A percentile compares a stretch with the other conserved stretches of the same genome.
Evolutionary conservation across 2,329 filamentous ascomycete species (phyloP).

Genomic region (Aspergillus jensenii): DNA sequence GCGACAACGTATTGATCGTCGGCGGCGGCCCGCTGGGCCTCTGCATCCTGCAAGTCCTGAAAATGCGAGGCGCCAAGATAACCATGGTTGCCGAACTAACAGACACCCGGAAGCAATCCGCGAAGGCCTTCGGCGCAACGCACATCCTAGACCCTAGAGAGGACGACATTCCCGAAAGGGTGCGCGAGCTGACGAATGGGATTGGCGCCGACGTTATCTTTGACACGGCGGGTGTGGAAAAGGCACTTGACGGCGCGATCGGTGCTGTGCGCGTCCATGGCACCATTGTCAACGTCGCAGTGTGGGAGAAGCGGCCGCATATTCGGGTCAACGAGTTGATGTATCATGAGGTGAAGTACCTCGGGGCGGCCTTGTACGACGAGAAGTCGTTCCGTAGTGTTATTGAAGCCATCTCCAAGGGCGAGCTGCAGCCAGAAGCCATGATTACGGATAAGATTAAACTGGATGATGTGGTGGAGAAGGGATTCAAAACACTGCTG

Average conservation of each 20-base stretch:
- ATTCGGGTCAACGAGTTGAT: constrained; percentile 57
- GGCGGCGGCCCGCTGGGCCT: constrained; percentile 65
- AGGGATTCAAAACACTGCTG: constrained; percentile 57
- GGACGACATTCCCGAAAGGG: constrained; percentile 46
- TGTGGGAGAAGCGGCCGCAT: constrained; percentile 59
- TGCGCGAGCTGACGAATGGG: constrained; percentile 48
- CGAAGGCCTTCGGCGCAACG: constrained; percentile 56
- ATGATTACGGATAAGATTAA: constrained; percentile 63
- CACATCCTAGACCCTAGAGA: constrained; percentile 54
- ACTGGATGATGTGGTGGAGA: constrained; percentile 56
- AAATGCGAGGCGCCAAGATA: constrained; percentile 52
- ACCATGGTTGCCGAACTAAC: constrained; percentile 62
- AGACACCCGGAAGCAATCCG: constrained; percentile 51
- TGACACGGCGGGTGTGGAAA: constrained; percentile 62
- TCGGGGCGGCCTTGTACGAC: constrained; percentile 51
- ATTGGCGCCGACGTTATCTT: constrained; percentile 59
- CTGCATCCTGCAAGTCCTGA: constrained; percentile 59
- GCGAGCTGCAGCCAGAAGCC: constrained; percentile 50
- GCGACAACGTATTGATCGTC: constrained; percentile 54
- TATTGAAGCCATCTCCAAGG: constrained; percentile 52
- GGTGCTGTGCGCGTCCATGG: constrained; percentile 54
- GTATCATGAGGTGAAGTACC: constrained; percentile 54
- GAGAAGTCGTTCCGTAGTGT: constrained; percentile 58
- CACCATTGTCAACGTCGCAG: constrained; percentile 63
- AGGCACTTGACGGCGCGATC: constrained; percentile 48